These are phyloP conservation scores for Mimosa pudica DNA, from an alignment of 306 rosid genomes.

Conservation along the genomic window DNA sequence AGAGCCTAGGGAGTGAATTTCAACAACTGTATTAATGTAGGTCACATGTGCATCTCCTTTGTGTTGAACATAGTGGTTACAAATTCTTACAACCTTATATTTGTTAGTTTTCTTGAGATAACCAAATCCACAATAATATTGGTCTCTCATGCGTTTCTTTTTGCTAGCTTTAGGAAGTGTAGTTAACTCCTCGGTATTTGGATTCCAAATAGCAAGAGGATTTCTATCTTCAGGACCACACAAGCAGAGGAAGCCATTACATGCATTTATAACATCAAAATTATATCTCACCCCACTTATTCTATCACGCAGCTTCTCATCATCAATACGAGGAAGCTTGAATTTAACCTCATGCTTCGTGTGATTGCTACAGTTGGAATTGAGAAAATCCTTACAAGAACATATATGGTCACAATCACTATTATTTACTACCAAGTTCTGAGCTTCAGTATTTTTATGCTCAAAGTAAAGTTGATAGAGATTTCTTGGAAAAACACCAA, in stretches of 20 bases:
- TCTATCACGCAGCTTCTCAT: background rate
- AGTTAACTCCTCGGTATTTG: constrained; percentile 27
- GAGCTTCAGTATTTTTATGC: background rate
- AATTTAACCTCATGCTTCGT: constrained; percentile 24
- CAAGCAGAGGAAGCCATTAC: constrained; percentile 41
- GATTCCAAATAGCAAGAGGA: constrained; percentile 34
- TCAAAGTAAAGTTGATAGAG: constrained; percentile 32
- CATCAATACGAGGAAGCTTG: constrained; percentile 36
- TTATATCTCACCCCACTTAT: background rate
- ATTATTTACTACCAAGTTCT: background rate
- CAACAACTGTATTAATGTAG: background rate
- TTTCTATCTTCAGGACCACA: background rate
- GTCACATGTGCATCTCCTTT: background rate
- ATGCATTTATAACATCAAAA: constrained; percentile 23
- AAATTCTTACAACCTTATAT: constrained; percentile 25
- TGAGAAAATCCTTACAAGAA: background rate
- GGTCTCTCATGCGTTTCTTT: too few species aligned
- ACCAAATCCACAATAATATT: constrained; percentile 4
- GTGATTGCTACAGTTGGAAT: background rate
- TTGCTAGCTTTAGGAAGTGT: constrained; percentile 17
- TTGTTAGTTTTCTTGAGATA: constrained; percentile 10
- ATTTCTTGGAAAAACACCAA: constrained; percentile 7
- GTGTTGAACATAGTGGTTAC: background rate
- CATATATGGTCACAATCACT: background rate
- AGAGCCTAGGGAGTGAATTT: constrained; percentile 19